Conservation (phyloP, 352 stramenopile genomes). For the Pythium volutum region DNA sequence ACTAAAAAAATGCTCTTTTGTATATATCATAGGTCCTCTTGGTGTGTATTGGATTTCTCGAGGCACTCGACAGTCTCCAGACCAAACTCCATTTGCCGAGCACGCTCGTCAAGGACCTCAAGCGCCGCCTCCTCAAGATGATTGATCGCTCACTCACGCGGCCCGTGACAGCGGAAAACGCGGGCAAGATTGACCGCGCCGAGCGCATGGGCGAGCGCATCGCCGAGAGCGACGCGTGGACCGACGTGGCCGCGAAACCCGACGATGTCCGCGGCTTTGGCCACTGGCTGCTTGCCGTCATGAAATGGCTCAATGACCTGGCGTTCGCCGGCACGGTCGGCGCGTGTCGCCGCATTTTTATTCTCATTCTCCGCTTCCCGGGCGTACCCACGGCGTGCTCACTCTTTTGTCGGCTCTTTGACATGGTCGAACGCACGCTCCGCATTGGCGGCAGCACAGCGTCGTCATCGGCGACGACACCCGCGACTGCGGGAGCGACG, state of each 20-base stretch:
- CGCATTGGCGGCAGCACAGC: conserved; percentile 25
- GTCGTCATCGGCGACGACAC: conserved; percentile 12
- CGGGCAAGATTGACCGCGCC: conserved; percentile 24
- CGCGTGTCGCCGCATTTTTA: conserved; percentile 66
- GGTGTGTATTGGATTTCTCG: conserved; percentile 72
- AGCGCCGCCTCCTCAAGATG: conserved; percentile 63
- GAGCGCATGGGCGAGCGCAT: conserved; percentile 41
- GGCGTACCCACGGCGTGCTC: conserved; percentile 66
- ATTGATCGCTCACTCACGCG: conserved; percentile 45
- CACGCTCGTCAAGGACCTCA: conserved; percentile 72
- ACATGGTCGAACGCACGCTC: conserved; percentile 69
- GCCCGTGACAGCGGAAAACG: conserved; percentile 26
- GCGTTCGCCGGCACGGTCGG: conserved; percentile 43
- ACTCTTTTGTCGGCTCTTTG: conserved; percentile 63
- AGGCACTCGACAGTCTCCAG: conserved; percentile 72
- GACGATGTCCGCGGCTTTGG: conserved; percentile 67
- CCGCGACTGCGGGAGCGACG: too few species aligned
- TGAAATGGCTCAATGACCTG: conserved; percentile 58
- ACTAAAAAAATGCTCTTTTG: neutral
- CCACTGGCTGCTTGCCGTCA: conserved; percentile 61
- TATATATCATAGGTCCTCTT: conserved; percentile 55
- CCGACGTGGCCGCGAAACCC: conserved; percentile 33
- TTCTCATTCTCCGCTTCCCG: conserved; percentile 72
- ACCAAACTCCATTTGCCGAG: conserved; percentile 63
- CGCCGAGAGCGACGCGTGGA: conserved; percentile 56